Evolutionary conservation across 2,329 filamentous ascomycete genomes (phyloP), one percentile per base, ranked within the genome.

Genomic region (Cladophialophora carrionii): DNA sequence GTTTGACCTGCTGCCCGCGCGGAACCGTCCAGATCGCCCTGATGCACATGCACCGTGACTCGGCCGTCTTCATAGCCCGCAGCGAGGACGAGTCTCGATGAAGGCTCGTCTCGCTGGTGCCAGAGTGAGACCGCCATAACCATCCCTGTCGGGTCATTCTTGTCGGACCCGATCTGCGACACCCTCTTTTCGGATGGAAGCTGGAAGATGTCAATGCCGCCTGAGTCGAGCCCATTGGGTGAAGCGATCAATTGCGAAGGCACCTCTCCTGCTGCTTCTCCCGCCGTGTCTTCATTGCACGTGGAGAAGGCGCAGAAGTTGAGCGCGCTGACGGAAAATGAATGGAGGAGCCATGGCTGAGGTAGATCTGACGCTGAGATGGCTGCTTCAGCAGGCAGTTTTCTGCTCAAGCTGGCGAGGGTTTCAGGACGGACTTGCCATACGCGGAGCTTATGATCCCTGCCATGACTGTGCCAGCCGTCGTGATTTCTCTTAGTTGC

Each of bases 241-340:
- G 95, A 90, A 0, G 92, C 92, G 56, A 97, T 76, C 4, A 96
- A 24, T 52, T 68, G 64, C 6, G 62, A 41, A 5, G 57, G n/a
- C 2, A 24, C 55, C 12, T 29, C 14, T 6, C 7, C 29, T 29
- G 46, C 22, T 17, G 24, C 26, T 31, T 22, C 17, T 24, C 37
- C 32, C 4, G 7, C 66, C 65, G 51, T 73, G 24, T 20, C 6
- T 54, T 78, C 74, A 65, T 80, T 65, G 74, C 88, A 88, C 67
- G 84, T 83, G 1, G 89, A 84, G 75, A 96, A 96, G 1, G 90
- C 85, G 75, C 95, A 99, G 75, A 98, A 99, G 74, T 98, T 99
- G 79, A 98, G 85, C 1, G 94, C 92, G 74, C 97, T 97, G 51
- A 98, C 92, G 4, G 90, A 83, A 4, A 99, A 80, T 3, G 90